Conservation (phyloP, 83 land plant species). For the Picea abies region DNA sequence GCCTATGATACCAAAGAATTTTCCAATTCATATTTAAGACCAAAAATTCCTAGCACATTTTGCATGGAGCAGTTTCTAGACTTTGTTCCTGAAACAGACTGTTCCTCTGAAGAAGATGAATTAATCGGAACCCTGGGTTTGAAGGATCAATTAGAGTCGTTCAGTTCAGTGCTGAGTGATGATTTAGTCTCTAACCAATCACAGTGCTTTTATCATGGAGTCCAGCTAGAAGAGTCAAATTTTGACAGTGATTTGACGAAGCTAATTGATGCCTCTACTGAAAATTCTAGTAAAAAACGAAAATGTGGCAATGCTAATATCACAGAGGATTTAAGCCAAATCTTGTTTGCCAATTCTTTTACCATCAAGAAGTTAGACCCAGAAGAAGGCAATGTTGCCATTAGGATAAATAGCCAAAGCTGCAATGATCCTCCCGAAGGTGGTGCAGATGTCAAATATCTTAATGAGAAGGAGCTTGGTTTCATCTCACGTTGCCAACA, state of each 20-base stretch:
- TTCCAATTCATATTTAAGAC: slow-evolving; percentile 1
- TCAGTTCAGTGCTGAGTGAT: background rate
- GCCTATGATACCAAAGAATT: background rate
- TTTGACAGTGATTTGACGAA: background rate
- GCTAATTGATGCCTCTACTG: background rate
- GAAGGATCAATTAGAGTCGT: background rate
- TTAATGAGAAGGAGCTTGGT: background rate
- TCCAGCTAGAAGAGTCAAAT: background rate
- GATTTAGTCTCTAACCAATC: background rate
- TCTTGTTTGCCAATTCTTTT: background rate
- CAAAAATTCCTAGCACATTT: background rate
- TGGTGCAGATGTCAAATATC: background rate
- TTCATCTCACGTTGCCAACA: background rate
- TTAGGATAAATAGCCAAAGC: background rate
- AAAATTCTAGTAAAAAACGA: background rate
- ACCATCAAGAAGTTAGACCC: background rate
- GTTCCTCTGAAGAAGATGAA: background rate
- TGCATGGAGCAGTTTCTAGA: slow-evolving; percentile 2
- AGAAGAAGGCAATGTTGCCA: background rate
- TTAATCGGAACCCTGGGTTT: background rate
- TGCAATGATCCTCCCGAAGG: background rate
- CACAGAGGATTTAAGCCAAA: background rate
- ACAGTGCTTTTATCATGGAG: background rate
- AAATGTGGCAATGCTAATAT: background rate
- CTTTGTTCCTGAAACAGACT: background rate